These are phyloP conservation scores for Phytophthora pluvialis DNA, from an alignment of 352 stramenopile genomes.

Conservation along the genomic window DNA sequence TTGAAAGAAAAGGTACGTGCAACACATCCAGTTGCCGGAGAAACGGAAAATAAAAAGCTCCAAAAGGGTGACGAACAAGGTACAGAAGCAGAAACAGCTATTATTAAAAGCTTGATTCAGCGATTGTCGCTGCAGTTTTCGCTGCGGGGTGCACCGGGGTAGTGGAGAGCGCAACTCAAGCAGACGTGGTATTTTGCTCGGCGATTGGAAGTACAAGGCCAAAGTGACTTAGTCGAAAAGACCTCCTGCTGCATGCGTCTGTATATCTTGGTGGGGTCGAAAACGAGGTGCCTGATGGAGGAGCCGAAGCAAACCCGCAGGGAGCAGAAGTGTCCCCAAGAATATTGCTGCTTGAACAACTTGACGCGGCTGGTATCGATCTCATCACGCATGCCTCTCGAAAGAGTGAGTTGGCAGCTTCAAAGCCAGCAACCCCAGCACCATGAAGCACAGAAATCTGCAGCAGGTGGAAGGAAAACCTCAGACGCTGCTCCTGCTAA, in stretches of 20 bases:
- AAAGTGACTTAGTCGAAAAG: conserved; percentile 26
- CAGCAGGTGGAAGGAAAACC: conserved; percentile 26
- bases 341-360: conserved; percentile 54
- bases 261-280: conserved; percentile 4
- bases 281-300: background rate
- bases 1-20: conserved; percentile 8
- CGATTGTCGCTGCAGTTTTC: conserved; percentile 38
- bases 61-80: background rate
- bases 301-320: background rate
- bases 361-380: conserved; percentile 23
- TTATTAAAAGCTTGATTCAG: conserved; percentile 15
- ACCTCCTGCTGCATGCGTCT: conserved; percentile 10
- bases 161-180: conserved; percentile 41
- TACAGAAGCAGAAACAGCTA: conserved; percentile 9
- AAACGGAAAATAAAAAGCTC: conserved; percentile 4
- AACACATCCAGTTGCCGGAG: background rate
- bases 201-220: conserved; percentile 30
- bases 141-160: conserved; percentile 39
- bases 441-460: conserved; percentile 25
- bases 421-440: conserved; percentile 18
- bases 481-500: conserved; percentile 20
- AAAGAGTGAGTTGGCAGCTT: conserved; percentile 12
- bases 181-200: conserved; percentile 43
- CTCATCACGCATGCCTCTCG: conserved; percentile 18
- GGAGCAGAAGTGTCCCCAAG: conserved; percentile 13